A percentile compares a stretch with the other conserved stretches of the same genome.
Conservation (phyloP, 2,329 filamentous ascomycete genomes). For the Paracoccidioides brasiliensis region DNA sequence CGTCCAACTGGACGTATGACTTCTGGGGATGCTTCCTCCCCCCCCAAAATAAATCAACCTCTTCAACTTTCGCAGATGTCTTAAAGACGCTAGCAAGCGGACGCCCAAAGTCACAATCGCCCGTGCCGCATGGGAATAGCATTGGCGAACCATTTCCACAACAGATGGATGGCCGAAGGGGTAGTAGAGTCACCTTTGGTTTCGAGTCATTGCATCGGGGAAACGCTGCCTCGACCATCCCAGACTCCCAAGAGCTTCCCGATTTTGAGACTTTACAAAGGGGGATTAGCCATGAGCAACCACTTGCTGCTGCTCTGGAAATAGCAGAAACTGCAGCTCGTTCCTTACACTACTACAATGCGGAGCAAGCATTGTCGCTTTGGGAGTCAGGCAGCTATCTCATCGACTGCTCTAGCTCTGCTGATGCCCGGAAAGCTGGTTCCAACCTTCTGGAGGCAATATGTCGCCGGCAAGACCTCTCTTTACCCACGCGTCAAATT, state of each 20-base stretch:
- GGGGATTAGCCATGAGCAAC: slow-evolving; percentile 23
- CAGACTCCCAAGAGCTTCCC: slow-evolving; percentile 25
- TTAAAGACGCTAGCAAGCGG: slow-evolving; percentile 30
- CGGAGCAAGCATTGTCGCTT: slow-evolving; percentile 27
- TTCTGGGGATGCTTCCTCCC: slow-evolving; percentile 30
- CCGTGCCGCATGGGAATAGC: slow-evolving; percentile 21
- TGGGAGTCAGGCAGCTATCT: slow-evolving; percentile 30
- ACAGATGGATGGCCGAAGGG: slow-evolving; percentile 22
- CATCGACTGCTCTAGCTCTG: slow-evolving; percentile 22
- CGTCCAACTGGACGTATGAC: slow-evolving; percentile 24
- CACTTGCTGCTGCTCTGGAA: slow-evolving; percentile 24
- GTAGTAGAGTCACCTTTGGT: slow-evolving; percentile 22
- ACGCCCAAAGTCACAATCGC: slow-evolving; percentile 27
- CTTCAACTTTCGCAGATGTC: slow-evolving; percentile 30
- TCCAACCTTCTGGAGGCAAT: slow-evolving; percentile 26
- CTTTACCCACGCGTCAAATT: slow-evolving; percentile 21
- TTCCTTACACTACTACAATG: slow-evolving; percentile 23
- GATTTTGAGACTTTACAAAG: slow-evolving; percentile 27
- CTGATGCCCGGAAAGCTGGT: slow-evolving; percentile 25
- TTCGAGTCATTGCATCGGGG: slow-evolving; percentile 32
- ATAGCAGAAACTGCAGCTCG: slow-evolving; percentile 26
- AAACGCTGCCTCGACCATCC: slow-evolving; percentile 23
- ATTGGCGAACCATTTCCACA: slow-evolving; percentile 19
- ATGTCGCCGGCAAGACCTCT: slow-evolving; percentile 27
- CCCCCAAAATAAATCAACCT: slow-evolving; percentile 24